A percentile compares a stretch with the other conserved stretches of the same genome.
Conservation (phyloP, 169 alveolate species). For the Miamiensis avidus region DNA sequence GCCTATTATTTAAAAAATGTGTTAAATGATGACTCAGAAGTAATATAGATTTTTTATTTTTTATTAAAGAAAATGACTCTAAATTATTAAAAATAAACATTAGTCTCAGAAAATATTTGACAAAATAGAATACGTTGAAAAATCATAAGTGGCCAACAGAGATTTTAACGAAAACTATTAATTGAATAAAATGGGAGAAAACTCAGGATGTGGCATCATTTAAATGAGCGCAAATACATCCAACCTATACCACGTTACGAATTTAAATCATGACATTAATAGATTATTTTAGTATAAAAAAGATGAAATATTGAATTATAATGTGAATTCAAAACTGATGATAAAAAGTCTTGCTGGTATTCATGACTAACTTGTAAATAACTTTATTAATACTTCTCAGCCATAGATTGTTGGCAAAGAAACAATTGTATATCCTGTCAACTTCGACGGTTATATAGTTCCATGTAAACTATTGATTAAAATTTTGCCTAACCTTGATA, state of each 20-base stretch:
- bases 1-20: background rate
- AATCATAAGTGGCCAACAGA: background rate
- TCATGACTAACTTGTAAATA: background rate
- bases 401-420: background rate
- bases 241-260: no score
- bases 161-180: background rate
- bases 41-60: no score
- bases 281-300: no score
- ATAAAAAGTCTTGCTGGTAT: no score
- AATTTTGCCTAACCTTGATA: background rate
- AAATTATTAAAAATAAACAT: no score
- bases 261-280: no score
- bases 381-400: background rate
- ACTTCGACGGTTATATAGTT: background rate
- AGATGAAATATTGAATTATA: no score
- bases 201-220: no score
- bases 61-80: no score
- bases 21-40: background rate
- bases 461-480: background rate
- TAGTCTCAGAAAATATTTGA: background rate
- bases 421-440: background rate
- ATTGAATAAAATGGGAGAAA: no score
- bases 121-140: background rate
- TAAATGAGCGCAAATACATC: no score
- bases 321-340: no score